Evolutionary conservation across 305 asterid species (phyloP), one percentile per base, ranked within the genome.

Genomic region (Ilex paraguariensis): DNA sequence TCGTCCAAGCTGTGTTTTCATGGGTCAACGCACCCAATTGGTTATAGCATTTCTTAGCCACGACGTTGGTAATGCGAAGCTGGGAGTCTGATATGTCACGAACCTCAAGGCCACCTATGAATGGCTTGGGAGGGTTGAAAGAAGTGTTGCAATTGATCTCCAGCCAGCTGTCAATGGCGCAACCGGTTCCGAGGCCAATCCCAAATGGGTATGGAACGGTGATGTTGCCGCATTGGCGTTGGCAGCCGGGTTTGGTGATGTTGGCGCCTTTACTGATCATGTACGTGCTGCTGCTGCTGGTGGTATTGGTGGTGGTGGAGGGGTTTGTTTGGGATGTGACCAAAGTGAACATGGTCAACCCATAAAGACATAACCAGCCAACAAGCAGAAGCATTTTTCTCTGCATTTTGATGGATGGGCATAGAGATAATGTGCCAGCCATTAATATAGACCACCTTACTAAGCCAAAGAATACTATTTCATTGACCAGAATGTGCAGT

Each of bases 121-220:
- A 60, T 13, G 74, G 70, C 11, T 31, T 44, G 10, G 78, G 74
- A 9, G 71, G 74, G 40, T 64, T 30, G 59, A 40, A 68, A 2
- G 68, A 46, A 54, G 51, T 44, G 68, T 53, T 68, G 74, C 78
- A 73, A 70, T 60, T 59, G 59, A 73, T 13, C 11, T 73, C 67
- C 16, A 59, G 60, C 45, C 13, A 36, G 9, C 9, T 6, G 6
- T 17, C 39, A 2, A 59, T 54, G 42, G 63, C 67, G 28, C 73
- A 67, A 30, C 66, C 64, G 28, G 66, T 52, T 30, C 64, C 64
- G 5, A 6, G 10, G 15, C 74, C 74, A 13, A 73, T 40, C 7
- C 78, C 78, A 9, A 64, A 73, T 1, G 78, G 78, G 62, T 67
- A 73, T 0, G 78, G 78, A 10, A 73, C 70, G 0, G 57, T 59